Percentiles rank a stretch among this genome's conserved stretches.
Evolutionary conservation across 1,139 yeast genomes (phyloP).

Genomic region (Lodderomyces jiufengensis): DNA sequence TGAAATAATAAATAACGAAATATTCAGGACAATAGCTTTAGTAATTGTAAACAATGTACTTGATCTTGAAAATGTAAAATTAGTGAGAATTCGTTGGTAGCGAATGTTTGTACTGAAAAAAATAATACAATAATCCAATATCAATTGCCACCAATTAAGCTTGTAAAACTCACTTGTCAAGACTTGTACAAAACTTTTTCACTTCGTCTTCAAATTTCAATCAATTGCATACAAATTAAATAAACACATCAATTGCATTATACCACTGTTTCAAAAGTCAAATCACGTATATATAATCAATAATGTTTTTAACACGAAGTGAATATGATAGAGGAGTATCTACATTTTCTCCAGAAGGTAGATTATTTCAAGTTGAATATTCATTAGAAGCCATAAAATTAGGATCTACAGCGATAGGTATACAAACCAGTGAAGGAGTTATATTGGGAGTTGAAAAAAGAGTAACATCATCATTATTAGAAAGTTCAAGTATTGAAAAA

Average conservation of each 20-base stretch:
- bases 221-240: conserved; percentile 10
- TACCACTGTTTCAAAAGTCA: too few species aligned
- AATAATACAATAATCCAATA: not conserved
- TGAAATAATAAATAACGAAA: not conserved
- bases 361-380: conserved; percentile 97
- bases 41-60: too few species aligned
- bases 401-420: conserved; percentile 97
- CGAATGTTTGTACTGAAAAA: not conserved
- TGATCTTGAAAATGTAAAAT: too few species aligned
- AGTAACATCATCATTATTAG: conserved; percentile 88
- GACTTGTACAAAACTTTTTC: too few species aligned
- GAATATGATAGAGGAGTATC: conserved; percentile 99
- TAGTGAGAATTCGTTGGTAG: too few species aligned
- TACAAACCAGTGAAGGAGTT: conserved; percentile 95
- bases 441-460: conserved; percentile 95
- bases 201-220: too few species aligned
- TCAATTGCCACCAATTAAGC: conserved; percentile 12
- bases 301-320: conserved; percentile 95
- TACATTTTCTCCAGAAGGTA: conserved; percentile 98
- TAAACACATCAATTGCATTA: not conserved
- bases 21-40: too few species aligned
- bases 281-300: too few species aligned
- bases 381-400: conserved; percentile 95
- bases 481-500: conserved; percentile 91
- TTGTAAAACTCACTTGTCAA: too few species aligned